Evolutionary conservation across 2,329 filamentous ascomycete species (phyloP), one percentile per base, ranked within the genome.

Genomic region (Trichoderma koningii): DNA sequence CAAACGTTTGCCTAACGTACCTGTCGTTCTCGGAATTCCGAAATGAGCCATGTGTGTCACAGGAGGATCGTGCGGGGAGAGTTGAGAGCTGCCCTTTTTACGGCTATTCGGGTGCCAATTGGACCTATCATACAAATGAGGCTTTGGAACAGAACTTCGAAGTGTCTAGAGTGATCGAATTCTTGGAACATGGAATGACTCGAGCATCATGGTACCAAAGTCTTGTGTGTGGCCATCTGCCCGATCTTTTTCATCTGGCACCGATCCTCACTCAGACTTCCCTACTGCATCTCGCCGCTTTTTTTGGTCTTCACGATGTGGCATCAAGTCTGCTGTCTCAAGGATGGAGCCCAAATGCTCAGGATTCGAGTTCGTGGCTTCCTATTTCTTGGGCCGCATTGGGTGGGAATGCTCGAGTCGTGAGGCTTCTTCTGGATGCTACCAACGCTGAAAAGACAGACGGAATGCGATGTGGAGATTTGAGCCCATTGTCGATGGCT

Each of bases 1-100:
- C 72, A 0, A 59, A 45, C 5, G 69, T 65, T 5, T 82, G 78
- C 65, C 38, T 76, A 5, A 73, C 73, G 0, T 80, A 80, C 55
- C 69, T 81, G 4, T 77, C 72, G 10, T 76, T 77, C 23, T 63
- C 70, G 30, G 34, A 10, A 0, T 76, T 79, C 56, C 30, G 63
- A 47, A 3, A 17, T 14, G 4, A 15, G 1, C 9, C 14, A 15
- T 21, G 15, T 5, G 1, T n/a, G 10, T 26, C 51, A 19, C 3
- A 3, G 5, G 15, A 47, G 14, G 10, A 12, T 15, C 12, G n/a
- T 3, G 3, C 14, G 2, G 42, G 10, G 7, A 9, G 44, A 21
- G 5, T 23, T 3, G 15, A 23, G 19, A 2, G 9, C n/a, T 7
- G 42, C 17, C n/a, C 26, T 4, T 7, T 56, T 0, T 56, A 30